Conservation (phyloP, 2,329 filamentous ascomycete genomes). For the Lithohypha guttulata region DNA sequence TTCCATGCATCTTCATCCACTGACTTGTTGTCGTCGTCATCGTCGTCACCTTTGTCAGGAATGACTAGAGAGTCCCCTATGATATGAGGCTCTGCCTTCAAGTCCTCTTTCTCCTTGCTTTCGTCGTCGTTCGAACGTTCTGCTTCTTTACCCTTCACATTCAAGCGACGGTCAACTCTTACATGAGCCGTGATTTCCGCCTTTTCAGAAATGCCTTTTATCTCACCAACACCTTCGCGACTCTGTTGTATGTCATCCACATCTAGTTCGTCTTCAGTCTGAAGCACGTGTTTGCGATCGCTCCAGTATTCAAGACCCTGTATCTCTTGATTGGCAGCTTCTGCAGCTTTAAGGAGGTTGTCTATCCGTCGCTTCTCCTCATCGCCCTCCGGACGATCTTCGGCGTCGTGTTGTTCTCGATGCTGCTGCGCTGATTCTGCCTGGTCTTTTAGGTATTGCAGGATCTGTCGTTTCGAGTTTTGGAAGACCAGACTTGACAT, state of each 20-base stretch:
- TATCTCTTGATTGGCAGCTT: conserved; percentile 70
- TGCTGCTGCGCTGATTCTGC: conserved; percentile 46
- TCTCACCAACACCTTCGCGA: conserved; percentile 25
- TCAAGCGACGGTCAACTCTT: conserved; percentile 4
- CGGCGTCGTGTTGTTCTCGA: conserved; percentile 35
- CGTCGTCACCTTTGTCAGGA: not conserved
- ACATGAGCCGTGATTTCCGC: conserved; percentile 27
- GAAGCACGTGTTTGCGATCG: conserved; percentile 41
- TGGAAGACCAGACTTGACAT: conserved; percentile 86
- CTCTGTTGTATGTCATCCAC: conserved; percentile 14
- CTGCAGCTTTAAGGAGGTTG: conserved; percentile 62
- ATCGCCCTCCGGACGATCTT: conserved; percentile 34
- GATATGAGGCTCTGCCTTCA: conserved; percentile 6
- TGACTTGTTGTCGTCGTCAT: not conserved
- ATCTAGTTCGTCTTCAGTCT: conserved; percentile 16
- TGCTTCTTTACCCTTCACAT: conserved; percentile 5
- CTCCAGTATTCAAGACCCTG: conserved; percentile 78
- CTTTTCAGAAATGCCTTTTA: conserved; percentile 53
- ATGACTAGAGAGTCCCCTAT: not conserved
- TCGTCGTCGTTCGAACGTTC: conserved; percentile 5
- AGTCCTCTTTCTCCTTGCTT: conserved; percentile 9
- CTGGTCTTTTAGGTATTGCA: conserved; percentile 57
- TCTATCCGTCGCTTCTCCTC: conserved; percentile 44
- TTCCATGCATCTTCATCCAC: not conserved
- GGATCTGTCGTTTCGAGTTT: conserved; percentile 65